These are phyloP conservation scores for Durotheca rogersii DNA, from an alignment of 495 filamentous ascomycete species.

Conservation along the genomic window DNA sequence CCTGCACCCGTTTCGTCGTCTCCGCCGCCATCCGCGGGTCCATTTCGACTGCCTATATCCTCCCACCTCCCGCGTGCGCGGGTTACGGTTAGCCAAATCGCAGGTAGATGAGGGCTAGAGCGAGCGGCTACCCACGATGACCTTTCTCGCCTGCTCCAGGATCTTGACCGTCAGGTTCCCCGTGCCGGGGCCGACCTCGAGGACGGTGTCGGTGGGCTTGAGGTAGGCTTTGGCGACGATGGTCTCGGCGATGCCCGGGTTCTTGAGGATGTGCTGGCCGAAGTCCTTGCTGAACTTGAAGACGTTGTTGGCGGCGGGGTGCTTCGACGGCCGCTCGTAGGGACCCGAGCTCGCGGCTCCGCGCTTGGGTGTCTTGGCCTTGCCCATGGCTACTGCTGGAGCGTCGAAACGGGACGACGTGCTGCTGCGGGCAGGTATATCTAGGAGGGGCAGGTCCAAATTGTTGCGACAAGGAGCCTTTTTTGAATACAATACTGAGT, in stretches of 20 bases:
- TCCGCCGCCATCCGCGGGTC: constrained; percentile 97
- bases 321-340: constrained; percentile 54
- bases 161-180: constrained; percentile 89
- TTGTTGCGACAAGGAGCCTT: constrained; percentile 22
- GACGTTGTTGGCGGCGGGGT: constrained; percentile 64
- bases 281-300: constrained; percentile 65
- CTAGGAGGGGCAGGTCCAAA: constrained; percentile 16
- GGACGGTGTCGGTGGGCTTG: constrained; percentile 78
- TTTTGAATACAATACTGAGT: constrained; percentile 5
- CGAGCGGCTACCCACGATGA: constrained; percentile 60
- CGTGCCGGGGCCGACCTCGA: constrained; percentile 62
- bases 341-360: constrained; percentile 54
- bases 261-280: constrained; percentile 92
- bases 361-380: constrained; percentile 62
- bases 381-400: constrained; percentile 51
- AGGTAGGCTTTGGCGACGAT: constrained; percentile 79
- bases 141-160: constrained; percentile 79
- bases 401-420: background rate
- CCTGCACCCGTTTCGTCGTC: constrained; percentile 90
- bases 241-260: constrained; percentile 85
- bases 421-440: background rate
- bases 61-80: no score
- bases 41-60: constrained; percentile 65
- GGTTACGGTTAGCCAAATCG: constrained; percentile 4
- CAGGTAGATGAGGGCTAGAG: no score